Evolutionary conservation across 331 rosid genomes (phyloP).

Genomic region (Malus hybrid): DNA sequence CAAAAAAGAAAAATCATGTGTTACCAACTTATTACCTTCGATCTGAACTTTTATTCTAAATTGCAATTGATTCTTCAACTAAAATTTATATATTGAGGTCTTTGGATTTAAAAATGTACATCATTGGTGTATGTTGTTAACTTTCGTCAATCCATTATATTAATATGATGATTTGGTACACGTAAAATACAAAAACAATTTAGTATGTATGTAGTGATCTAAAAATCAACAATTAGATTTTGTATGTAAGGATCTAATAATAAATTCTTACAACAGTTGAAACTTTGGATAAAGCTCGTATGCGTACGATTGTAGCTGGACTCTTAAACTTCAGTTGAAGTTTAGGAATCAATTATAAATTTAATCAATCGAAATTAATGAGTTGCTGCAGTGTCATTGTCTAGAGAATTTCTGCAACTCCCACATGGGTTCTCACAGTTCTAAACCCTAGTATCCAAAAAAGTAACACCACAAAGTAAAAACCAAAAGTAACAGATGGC

Average conservation of each 20-base stretch:
- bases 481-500: background rate
- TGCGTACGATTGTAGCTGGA: too few relatives aligned
- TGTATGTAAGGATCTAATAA: too few relatives aligned
- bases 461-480: background rate
- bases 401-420: background rate
- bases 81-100: background rate
- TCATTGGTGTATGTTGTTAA: background rate
- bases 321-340: too few relatives aligned
- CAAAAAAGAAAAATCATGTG: background rate
- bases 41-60: background rate
- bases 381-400: background rate
- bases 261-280: too few relatives aligned
- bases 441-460: background rate
- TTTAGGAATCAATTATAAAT: too few relatives aligned
- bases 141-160: too few relatives aligned
- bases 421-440: conserved; percentile 7
- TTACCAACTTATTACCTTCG: background rate
- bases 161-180: background rate
- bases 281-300: too few relatives aligned
- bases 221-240: too few relatives aligned
- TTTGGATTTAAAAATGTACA: background rate
- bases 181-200: too few relatives aligned
- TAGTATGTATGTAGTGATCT: too few relatives aligned
- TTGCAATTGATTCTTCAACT: background rate
- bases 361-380: background rate